These are phyloP conservation scores for Kodamaea lidongshanica DNA, from an alignment of 805 yeast species.

Conservation along the genomic window DNA sequence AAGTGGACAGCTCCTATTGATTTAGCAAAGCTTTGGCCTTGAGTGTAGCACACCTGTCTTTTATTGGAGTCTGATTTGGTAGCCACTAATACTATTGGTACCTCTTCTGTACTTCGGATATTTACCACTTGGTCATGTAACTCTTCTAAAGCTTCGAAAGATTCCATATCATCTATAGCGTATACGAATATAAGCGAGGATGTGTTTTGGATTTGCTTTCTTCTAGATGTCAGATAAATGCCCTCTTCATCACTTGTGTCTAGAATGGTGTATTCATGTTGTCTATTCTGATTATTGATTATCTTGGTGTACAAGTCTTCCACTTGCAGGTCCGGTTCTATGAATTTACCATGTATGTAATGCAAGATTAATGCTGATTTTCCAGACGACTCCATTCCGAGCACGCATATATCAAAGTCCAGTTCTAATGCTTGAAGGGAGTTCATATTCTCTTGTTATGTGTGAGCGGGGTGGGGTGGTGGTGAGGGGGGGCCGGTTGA, in stretches of 20 bases:
- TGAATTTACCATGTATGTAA: slow-evolving; percentile 17
- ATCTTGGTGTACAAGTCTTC: slow-evolving; percentile 23
- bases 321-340: slow-evolving; percentile 15
- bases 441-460: slow-evolving; percentile 6
- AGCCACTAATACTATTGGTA: slow-evolving; percentile 27
- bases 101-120: slow-evolving; percentile 13
- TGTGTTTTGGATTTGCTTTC: slow-evolving; percentile 26
- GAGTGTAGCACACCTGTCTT: slow-evolving; percentile 23
- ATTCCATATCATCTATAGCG: slow-evolving; percentile 20
- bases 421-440: slow-evolving; percentile 13
- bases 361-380: slow-evolving; percentile 23
- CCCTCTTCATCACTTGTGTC: slow-evolving; percentile 25
- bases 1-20: slow-evolving; percentile 23
- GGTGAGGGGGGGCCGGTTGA: slow-evolving; percentile 1
- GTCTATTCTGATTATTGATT: slow-evolving; percentile 13
- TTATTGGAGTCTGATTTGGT: slow-evolving; percentile 22
- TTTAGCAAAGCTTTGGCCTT: slow-evolving; percentile 25
- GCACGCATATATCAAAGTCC: slow-evolving; percentile 23
- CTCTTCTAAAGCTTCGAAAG: slow-evolving; percentile 27
- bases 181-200: slow-evolving; percentile 26
- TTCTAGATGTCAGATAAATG: slow-evolving; percentile 20
- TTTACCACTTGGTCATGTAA: slow-evolving; percentile 18
- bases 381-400: slow-evolving; percentile 21
- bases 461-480: neutral
- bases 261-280: slow-evolving; percentile 25